These are phyloP conservation scores for Melanogaster broomeanus DNA, from an alignment of 768 basidiomycete species.

Conservation along the genomic window DNA sequence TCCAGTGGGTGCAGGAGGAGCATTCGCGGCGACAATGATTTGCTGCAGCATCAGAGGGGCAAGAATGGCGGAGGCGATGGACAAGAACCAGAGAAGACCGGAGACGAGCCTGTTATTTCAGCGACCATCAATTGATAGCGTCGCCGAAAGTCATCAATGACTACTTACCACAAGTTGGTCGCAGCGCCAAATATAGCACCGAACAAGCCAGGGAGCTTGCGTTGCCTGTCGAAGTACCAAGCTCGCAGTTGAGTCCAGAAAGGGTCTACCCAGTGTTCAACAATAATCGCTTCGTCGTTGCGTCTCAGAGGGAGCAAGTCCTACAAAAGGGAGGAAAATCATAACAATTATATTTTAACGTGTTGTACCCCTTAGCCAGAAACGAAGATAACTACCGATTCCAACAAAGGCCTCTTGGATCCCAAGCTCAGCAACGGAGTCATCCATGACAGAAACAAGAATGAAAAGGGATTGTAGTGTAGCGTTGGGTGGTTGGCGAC, in stretches of 20 bases:
- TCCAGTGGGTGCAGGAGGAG: slow-evolving; percentile 17
- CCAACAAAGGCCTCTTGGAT: slow-evolving; percentile 12
- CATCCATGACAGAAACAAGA: slow-evolving; percentile 21
- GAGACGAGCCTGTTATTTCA: slow-evolving; percentile 21
- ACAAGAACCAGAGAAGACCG: slow-evolving; percentile 30
- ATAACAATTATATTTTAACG: slow-evolving; percentile 16
- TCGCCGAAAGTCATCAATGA: background rate
- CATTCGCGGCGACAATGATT: slow-evolving; percentile 24
- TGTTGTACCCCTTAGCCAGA: slow-evolving; percentile 23
- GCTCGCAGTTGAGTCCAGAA: slow-evolving; percentile 24
- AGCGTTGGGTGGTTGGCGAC: slow-evolving; percentile 13
- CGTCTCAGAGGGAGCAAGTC: slow-evolving; percentile 27
- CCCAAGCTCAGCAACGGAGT: slow-evolving; percentile 8
- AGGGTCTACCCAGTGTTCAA: slow-evolving; percentile 24
- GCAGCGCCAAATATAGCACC: slow-evolving; percentile 16
- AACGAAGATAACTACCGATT: slow-evolving; percentile 18
- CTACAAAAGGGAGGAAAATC: slow-evolving; percentile 12
- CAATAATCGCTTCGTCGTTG: slow-evolving; percentile 23
- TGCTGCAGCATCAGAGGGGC: slow-evolving; percentile 29
- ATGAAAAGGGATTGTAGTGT: slow-evolving; percentile 6
- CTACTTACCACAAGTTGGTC: slow-evolving; percentile 14
- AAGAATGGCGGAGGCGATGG: slow-evolving; percentile 19
- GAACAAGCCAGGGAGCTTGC: slow-evolving; percentile 18
- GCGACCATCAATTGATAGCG: background rate
- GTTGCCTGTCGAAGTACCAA: slow-evolving; percentile 17